These are phyloP conservation scores for Paramicrosporidium saccamoebae DNA, from an alignment of 371 early-diverging fungal species.

Conservation along the genomic window DNA sequence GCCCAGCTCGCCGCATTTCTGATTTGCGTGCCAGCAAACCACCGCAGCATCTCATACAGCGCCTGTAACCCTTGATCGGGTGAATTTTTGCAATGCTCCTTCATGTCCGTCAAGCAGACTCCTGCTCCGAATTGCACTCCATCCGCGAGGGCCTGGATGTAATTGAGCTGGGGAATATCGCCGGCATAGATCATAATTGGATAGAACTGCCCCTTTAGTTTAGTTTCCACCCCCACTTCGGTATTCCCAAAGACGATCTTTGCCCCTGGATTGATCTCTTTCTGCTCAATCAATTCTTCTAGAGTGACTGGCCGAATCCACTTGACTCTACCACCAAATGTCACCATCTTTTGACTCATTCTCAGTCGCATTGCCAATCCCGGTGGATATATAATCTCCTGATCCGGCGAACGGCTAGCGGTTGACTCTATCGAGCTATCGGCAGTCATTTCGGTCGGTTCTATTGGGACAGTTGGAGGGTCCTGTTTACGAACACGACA, in stretches of 20 bases:
- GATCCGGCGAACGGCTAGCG: too few relatives aligned
- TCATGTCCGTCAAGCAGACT: constrained; percentile 4
- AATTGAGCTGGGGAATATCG: constrained; percentile 21
- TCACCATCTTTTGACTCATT: too few relatives aligned
- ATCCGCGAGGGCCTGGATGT: constrained; percentile 2
- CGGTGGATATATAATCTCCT: too few relatives aligned
- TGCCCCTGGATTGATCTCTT: constrained; percentile 15
- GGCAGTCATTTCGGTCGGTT: too few relatives aligned
- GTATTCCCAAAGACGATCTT: constrained; percentile 42
- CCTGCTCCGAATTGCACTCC: constrained; percentile 5
- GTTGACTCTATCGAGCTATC: too few relatives aligned
- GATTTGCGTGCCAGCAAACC: constrained; percentile 39
- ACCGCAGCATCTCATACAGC: constrained; percentile 18
- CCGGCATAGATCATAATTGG: constrained; percentile 15
- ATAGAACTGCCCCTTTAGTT: constrained; percentile 23
- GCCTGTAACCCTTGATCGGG: constrained; percentile 13
- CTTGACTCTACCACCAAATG: constrained; percentile 6
- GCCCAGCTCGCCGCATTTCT: constrained; percentile 37
- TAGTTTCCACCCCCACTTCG: constrained; percentile 29
- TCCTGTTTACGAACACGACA: too few relatives aligned
- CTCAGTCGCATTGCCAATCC: too few relatives aligned
- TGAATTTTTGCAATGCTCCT: constrained; percentile 1
- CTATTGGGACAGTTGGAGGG: too few relatives aligned
- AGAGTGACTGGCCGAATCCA: constrained; percentile 27
- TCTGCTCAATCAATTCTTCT: constrained; percentile 12